phyloP scores from a whole-genome alignment of 305 asterid species.

The Fraxinus nigra region DNA sequence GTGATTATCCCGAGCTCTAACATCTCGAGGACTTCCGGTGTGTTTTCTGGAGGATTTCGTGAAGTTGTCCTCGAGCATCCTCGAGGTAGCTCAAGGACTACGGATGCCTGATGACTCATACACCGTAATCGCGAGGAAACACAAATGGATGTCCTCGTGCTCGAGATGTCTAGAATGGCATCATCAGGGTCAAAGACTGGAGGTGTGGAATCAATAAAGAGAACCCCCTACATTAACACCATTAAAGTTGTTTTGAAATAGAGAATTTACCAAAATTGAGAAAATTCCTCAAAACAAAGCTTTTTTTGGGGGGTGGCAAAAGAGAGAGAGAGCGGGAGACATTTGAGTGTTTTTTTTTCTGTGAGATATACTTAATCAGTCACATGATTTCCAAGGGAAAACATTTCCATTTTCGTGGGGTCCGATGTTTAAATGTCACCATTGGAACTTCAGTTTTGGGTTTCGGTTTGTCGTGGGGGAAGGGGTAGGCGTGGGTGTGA shows the following conservation, averaged over 20 bases:
- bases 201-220: slow-evolving; percentile 22
- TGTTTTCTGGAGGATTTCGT: no score
- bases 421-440: slow-evolving; percentile 32
- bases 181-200: slow-evolving; percentile 32
- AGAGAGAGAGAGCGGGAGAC: slow-evolving; percentile 24
- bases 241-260: not conserved
- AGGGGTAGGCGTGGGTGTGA: no score
- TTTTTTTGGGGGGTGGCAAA: slow-evolving; percentile 17
- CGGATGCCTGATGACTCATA: no score
- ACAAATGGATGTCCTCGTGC: no score
- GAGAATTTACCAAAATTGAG: slow-evolving; percentile 5
- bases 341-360: slow-evolving; percentile 14
- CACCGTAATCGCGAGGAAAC: no score
- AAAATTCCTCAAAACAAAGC: slow-evolving; percentile 21
- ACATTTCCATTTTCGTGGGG: slow-evolving; percentile 30
- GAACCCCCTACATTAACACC: slow-evolving; percentile 30
- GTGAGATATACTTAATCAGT: slow-evolving; percentile 41
- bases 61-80: no score
- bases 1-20: no score
- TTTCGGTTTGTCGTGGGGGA: no score
- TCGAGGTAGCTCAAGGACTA: no score
- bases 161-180: no score
- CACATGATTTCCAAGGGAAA: slow-evolving; percentile 15
- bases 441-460: slow-evolving; percentile 22
- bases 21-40: no score